A percentile compares a stretch with the other conserved stretches of the same genome.
Conservation (phyloP, 1,139 yeast genomes). For the Yamadazyma triangularis region DNA sequence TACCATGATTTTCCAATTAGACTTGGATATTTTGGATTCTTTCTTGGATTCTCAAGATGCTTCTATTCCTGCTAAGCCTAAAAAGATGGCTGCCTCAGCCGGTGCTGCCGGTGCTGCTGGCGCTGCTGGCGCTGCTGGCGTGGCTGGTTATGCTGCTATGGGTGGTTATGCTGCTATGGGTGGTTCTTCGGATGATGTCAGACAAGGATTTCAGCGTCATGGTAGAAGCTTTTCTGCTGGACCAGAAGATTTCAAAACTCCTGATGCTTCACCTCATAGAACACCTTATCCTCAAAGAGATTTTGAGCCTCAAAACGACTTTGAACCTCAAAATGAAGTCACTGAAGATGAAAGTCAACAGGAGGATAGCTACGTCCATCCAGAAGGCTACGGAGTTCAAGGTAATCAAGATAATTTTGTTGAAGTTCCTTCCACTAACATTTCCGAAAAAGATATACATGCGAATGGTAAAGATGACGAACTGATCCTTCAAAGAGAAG, state of each 20-base stretch:
- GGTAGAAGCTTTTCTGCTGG: conserved; percentile 39
- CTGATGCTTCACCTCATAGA: conserved; percentile 34
- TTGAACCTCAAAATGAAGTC: too few relatives aligned
- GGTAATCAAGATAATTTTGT: conserved; percentile 19
- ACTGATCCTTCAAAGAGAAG: conserved; percentile 1
- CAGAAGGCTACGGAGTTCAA: conserved; percentile 1
- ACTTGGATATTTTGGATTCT: conserved; percentile 36
- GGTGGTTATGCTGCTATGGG: too few relatives aligned
- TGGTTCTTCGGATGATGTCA: conserved; percentile 10
- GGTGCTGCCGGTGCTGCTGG: conserved; percentile 10
- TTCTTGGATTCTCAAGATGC: conserved; percentile 21
- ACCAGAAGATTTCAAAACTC: conserved; percentile 42
- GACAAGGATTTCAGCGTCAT: conserved; percentile 26
- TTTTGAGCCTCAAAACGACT: not conserved
- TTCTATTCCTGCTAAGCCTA: conserved; percentile 7
- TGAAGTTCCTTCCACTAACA: conserved; percentile 24
- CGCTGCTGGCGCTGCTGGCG: conserved; percentile 11
- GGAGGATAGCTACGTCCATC: too few relatives aligned
- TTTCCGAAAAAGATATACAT: conserved; percentile 16
- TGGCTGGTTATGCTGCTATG: too few relatives aligned
- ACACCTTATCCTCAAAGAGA: conserved; percentile 4
- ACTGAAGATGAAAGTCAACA: not conserved
- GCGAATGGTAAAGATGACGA: conserved; percentile 14
- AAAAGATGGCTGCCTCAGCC: conserved; percentile 6
- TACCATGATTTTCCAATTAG: conserved; percentile 64